phyloP scores from a whole-genome alignment of 345 rosid genomes.

The Turnera subulata region DNA sequence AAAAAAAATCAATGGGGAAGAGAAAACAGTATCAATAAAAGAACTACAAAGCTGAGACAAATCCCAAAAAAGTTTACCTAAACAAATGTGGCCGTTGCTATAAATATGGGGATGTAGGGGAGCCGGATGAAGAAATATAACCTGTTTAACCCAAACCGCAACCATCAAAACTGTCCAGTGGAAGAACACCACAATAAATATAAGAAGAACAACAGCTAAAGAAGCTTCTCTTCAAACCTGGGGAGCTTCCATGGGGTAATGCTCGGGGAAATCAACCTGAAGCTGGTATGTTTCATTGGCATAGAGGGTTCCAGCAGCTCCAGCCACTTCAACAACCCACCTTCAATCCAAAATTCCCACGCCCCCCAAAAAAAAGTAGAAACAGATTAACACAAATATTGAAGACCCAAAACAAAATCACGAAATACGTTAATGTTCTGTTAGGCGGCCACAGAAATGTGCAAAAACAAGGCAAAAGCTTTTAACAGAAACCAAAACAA shows the following conservation, averaged over 20 bases:
- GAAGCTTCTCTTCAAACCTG: conserved; percentile 42
- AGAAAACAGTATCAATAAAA: too few relatives aligned
- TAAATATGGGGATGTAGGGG: conserved; percentile 94
- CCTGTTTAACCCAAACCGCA: conserved; percentile 37
- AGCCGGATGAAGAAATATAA: conserved; percentile 82
- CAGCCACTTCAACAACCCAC: conserved; percentile 88
- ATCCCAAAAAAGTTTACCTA: conserved; percentile 45
- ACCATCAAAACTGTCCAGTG: neutral
- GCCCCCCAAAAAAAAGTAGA: neutral
- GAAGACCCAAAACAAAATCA: neutral
- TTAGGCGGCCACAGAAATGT: too few relatives aligned
- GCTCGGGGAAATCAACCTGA: conserved; percentile 98
- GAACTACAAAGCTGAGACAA: too few relatives aligned
- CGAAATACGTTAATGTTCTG: neutral
- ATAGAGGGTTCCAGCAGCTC: conserved; percentile 86
- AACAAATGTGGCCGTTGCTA: conserved; percentile 97
- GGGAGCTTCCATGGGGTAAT: conserved; percentile 99
- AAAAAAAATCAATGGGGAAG: too few relatives aligned
- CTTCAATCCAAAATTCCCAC: conserved; percentile 25
- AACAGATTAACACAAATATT: neutral
- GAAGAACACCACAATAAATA: neutral
- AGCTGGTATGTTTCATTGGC: conserved; percentile 85
- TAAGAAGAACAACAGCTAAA: too few relatives aligned
- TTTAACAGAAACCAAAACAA: conserved; percentile 1
- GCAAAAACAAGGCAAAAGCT: neutral